Base-by-base conservation (phyloP, 768 basidiomycete genomes). In the Mycena venus region DNA sequence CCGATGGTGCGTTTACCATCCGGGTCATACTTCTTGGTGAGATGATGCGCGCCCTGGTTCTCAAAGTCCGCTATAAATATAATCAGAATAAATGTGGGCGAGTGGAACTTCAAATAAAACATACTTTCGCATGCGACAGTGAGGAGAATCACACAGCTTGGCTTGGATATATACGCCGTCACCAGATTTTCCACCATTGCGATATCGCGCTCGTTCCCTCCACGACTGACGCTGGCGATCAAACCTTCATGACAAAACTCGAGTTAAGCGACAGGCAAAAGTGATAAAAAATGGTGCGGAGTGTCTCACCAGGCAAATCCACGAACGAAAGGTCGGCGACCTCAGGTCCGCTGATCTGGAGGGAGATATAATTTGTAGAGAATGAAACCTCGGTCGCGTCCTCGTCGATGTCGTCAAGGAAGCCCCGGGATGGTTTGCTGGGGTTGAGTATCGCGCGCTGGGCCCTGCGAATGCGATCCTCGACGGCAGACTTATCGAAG, bases 21-120 rank as follows among this genome's bases (percentile, higher is more conserved):
- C 0, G 91, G 90, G 73, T 95, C 94, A 59, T 88, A 83, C 17
- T 83, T 61, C 77, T 91, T 92, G 0, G 93, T 90, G 0, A 95
- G 83, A n/a, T 88, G 84, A 70, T 92, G 91, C 0, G 94, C 94
- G 0, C 91, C 92, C 79, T 95, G 94, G 51, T 94, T 96, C 76
- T 95, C 93, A 23, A 93, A 94, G 74, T 96, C 94, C 63, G 93
- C 95, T 95, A 68, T 11, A 21, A 64, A 27, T 34, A 8, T 49
- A 27, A 25, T 15, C 34, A 49, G 36, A 29, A 25, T 25, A 14
- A 42, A 25, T 51, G 27, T 14, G 36, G 44, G 29, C 19, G 1
- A 51, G 44, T 56, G 31, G 1, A 9, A 27, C 71, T 42, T n/a
- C n/a, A n/a, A 29, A 19, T 44, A 25, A 15, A 21, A 76, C 89